Percentiles rank a stretch among this genome's conserved stretches.
These are phyloP conservation scores for Colletotrichum limetticola DNA, from an alignment of 2,329 filamentous ascomycete genomes.

Conservation along the genomic window DNA sequence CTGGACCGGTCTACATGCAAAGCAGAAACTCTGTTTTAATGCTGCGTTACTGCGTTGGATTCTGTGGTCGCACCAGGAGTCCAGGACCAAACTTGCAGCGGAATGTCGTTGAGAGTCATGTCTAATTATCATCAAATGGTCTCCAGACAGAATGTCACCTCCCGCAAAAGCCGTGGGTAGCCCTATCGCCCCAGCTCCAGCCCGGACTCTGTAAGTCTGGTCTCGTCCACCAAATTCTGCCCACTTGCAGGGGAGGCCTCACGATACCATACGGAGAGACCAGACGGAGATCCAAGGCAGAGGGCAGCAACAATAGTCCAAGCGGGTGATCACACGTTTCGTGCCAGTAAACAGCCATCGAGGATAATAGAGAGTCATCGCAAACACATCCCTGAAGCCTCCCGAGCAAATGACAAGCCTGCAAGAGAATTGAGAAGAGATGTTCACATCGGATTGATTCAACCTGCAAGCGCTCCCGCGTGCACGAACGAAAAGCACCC, in stretches of 20 bases:
- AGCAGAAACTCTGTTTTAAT: background rate
- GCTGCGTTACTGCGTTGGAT: background rate
- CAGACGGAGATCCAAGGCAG: background rate
- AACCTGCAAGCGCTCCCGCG: background rate
- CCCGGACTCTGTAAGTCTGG: background rate
- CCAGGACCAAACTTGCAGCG: background rate
- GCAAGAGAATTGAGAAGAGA: too few relatives aligned
- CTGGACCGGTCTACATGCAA: slow-evolving; percentile 1
- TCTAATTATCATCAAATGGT: background rate
- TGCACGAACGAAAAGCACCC: background rate
- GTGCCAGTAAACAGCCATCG: background rate
- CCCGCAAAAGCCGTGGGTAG: background rate
- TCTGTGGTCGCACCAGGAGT: background rate
- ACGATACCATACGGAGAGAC: too few relatives aligned
- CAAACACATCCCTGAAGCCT: too few relatives aligned
- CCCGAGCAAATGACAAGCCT: too few relatives aligned
- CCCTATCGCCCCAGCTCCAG: background rate
- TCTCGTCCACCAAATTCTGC: background rate
- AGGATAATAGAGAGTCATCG: background rate
- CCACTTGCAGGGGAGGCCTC: background rate
- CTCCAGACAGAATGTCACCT: background rate
- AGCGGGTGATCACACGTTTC: slow-evolving; percentile 14
- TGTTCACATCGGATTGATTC: background rate
- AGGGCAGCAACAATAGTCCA: background rate
- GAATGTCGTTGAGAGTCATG: background rate